These are phyloP conservation scores for Diplodia corticola DNA, from an alignment of 2,329 filamentous ascomycete species.

Conservation along the genomic window DNA sequence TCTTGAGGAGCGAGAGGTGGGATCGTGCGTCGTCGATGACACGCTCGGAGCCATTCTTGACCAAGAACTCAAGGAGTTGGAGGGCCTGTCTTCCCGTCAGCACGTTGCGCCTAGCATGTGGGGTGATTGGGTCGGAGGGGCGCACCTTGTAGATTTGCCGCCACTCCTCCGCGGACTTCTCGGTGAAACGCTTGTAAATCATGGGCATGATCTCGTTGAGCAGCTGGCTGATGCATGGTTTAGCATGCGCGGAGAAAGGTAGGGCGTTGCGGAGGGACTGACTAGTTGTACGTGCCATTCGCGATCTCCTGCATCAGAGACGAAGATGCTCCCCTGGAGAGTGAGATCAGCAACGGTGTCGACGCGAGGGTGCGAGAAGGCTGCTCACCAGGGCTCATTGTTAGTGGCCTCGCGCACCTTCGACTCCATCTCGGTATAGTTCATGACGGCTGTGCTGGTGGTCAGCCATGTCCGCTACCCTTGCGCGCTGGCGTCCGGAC, in stretches of 20 bases:
- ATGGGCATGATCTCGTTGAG: slow-evolving; percentile 99
- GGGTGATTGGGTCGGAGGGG: neutral
- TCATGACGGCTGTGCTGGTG: slow-evolving; percentile 76
- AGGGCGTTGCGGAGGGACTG: slow-evolving; percentile 39
- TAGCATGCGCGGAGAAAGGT: neutral
- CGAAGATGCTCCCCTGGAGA: slow-evolving; percentile 64
- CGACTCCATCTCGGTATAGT: slow-evolving; percentile 91
- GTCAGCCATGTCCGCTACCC: slow-evolving; percentile 29
- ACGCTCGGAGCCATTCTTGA: slow-evolving; percentile 97
- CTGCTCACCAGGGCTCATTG: slow-evolving; percentile 89
- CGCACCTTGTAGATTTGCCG: slow-evolving; percentile 94
- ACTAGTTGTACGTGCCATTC: slow-evolving; percentile 98
- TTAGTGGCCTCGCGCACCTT: slow-evolving; percentile 92
- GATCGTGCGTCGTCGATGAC: slow-evolving; percentile 96
- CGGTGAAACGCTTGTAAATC: slow-evolving; percentile 99
- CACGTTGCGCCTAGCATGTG: neutral
- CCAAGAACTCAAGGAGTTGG: slow-evolving; percentile 91
- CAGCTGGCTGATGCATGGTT: slow-evolving; percentile 66
- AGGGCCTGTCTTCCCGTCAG: slow-evolving; percentile 56
- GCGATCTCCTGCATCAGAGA: slow-evolving; percentile 97
- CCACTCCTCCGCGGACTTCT: slow-evolving; percentile 98
- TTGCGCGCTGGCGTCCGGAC: slow-evolving; percentile 22
- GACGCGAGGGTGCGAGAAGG: slow-evolving; percentile 57
- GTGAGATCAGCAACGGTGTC: slow-evolving; percentile 25
- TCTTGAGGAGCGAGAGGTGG: slow-evolving; percentile 92